These are phyloP conservation scores for Fonsecaea pugnacius DNA, from an alignment of 2,329 filamentous ascomycete genomes.

Conservation along the genomic window DNA sequence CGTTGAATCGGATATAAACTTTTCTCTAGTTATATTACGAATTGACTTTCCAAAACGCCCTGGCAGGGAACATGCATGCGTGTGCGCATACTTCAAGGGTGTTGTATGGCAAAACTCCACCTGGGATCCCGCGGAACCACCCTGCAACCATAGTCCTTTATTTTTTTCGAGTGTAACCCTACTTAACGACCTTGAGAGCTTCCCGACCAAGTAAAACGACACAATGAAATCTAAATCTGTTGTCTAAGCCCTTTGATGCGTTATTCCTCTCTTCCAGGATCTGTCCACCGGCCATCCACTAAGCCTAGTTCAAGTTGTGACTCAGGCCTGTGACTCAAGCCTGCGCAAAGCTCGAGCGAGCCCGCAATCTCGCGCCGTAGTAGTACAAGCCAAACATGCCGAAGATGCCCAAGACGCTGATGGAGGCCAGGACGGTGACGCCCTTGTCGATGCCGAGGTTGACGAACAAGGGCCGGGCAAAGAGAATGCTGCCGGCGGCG, in stretches of 20 bases:
- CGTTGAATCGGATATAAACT: too few species aligned
- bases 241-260: not conserved
- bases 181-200: not conserved
- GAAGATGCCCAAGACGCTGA: constrained; percentile 43
- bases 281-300: not conserved
- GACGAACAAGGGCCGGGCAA: constrained; percentile 41
- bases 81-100: too few species aligned
- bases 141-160: not conserved
- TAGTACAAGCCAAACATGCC: constrained; percentile 65
- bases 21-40: too few species aligned
- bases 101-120: too few species aligned
- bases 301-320: not conserved
- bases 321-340: too few species aligned
- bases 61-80: too few species aligned
- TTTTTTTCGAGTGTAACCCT: not conserved
- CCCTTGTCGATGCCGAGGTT: constrained; percentile 42
- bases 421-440: constrained; percentile 47
- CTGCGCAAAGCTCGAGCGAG: constrained; percentile 62
- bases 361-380: constrained; percentile 59
- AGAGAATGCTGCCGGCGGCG: constrained; percentile 43
- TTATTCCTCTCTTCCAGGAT: not conserved
- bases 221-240: not conserved
- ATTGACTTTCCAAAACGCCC: too few species aligned
- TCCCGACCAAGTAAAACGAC: not conserved
- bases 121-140: too few species aligned